Evolutionary conservation across 108 stramenopile genomes (phyloP).

Genomic region (Conticribra weissflogii): DNA sequence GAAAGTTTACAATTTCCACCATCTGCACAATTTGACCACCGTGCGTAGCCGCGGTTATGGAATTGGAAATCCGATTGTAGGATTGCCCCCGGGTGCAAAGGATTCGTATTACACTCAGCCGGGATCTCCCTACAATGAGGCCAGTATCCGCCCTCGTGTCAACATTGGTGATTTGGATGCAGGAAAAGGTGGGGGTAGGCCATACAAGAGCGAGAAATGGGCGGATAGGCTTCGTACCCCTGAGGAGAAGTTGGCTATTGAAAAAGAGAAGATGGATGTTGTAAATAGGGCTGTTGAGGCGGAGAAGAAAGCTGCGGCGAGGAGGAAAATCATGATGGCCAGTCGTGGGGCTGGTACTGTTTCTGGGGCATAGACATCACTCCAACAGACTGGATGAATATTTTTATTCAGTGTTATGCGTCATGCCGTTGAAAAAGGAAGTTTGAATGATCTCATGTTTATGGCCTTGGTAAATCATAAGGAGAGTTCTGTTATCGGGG

Average conservation of each 20-base stretch:
- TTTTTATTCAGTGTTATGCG: neutral
- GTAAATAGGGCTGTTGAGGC: slow-evolving; percentile 24
- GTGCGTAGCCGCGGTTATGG: slow-evolving; percentile 87
- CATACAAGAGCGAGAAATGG: slow-evolving; percentile 90
- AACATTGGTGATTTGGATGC: slow-evolving; percentile 82
- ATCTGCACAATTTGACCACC: slow-evolving; percentile 85
- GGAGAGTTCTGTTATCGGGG: too few relatives aligned
- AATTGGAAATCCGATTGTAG: slow-evolving; percentile 87
- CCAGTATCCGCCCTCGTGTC: slow-evolving; percentile 63
- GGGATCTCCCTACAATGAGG: slow-evolving; percentile 90
- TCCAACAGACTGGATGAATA: neutral
- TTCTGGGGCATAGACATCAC: slow-evolving; percentile 12
- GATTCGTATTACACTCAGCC: slow-evolving; percentile 95
- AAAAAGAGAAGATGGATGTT: slow-evolving; percentile 30
- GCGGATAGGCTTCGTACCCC: slow-evolving; percentile 65
- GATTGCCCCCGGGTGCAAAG: slow-evolving; percentile 71
- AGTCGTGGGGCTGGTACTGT: slow-evolving; percentile 40
- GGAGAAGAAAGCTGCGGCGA: slow-evolving; percentile 34
- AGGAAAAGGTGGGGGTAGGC: slow-evolving; percentile 76
- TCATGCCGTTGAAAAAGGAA: too few relatives aligned
- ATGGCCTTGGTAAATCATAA: too few relatives aligned
- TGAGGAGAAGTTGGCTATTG: slow-evolving; percentile 69
- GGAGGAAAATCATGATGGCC: slow-evolving; percentile 37
- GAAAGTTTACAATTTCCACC: slow-evolving; percentile 68
- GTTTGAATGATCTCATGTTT: too few relatives aligned